A percentile compares a stretch with the other conserved stretches of the same genome.
Conservation (phyloP, 2,329 filamentous ascomycete species). For the Lecanicillium sp. region DNA sequence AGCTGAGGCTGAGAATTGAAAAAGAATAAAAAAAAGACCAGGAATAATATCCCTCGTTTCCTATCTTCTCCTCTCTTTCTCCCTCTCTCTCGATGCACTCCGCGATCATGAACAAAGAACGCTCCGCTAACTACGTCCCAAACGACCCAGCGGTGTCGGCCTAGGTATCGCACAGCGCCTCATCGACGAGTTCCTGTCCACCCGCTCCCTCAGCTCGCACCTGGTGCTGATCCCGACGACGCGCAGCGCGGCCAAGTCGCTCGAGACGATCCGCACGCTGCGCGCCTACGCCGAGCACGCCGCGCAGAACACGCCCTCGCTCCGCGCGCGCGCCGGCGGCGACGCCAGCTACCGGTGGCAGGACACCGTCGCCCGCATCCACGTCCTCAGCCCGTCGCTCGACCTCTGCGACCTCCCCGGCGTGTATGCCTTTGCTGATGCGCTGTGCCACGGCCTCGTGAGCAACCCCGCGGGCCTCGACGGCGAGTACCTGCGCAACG, state of each 20-base stretch:
- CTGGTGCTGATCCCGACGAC: conserved; percentile 81
- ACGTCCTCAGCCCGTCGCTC: conserved; percentile 50
- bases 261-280: conserved; percentile 60
- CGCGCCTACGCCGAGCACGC: conserved; percentile 48
- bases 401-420: conserved; percentile 52
- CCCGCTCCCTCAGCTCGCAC: conserved; percentile 56
- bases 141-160: conserved; percentile 64
- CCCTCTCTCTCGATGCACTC: no score
- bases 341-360: conserved; percentile 19
- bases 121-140: no score
- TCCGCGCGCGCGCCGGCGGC: conserved; percentile 28
- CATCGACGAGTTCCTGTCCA: conserved; percentile 80
- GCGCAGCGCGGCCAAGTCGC: conserved; percentile 64
- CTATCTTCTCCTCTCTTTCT: no score
- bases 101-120: no score
- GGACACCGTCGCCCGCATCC: conserved; percentile 41
- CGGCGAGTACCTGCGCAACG: conserved; percentile 29
- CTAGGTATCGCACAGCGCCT: conserved; percentile 76
- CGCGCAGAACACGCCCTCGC: conserved; percentile 26
- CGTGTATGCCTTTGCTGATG: conserved; percentile 40
- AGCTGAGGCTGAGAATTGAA: no score
- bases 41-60: no score
- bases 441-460: conserved; percentile 35
- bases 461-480: conserved; percentile 34
- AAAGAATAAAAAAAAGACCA: background rate